A percentile compares a stretch with the other conserved stretches of the same genome.
Evolutionary conservation across 345 rosid species (phyloP).

Genomic region (Acer saccharum): DNA sequence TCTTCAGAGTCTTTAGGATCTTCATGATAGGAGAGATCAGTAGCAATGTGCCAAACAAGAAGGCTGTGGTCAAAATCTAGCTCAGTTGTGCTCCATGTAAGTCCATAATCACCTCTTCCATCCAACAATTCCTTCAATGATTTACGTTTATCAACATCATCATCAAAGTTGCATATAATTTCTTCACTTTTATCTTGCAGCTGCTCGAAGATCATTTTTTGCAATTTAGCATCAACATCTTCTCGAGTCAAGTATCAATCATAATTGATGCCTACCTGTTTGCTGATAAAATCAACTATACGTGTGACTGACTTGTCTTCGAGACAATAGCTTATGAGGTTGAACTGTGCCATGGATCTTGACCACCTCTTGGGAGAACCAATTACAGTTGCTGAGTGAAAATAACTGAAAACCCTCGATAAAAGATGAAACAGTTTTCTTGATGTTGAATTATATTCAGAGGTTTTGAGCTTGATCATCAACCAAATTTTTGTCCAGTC

Average conservation of each 20-base stretch:
- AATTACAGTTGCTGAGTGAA: no score
- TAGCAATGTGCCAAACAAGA: constrained; percentile 38
- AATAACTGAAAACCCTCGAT: no score
- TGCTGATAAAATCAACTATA: not conserved
- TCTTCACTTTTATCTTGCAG: not conserved
- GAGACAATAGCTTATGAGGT: constrained; percentile 18
- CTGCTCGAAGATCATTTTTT: not conserved
- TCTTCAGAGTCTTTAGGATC: no score
- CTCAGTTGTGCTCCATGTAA: not conserved
- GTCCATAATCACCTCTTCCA: not conserved
- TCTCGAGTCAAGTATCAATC: not conserved
- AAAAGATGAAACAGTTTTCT: no score
- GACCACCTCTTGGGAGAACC: not conserved
- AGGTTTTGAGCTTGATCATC: not conserved
- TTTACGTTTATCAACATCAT: no score
- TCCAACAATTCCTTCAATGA: not conserved
- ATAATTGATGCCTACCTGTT: constrained; percentile 1
- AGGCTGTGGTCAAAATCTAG: constrained; percentile 20
- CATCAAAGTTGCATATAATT: not conserved
- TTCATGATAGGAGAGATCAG: no score
- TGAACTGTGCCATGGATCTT: constrained; percentile 22
- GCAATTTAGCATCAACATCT: not conserved
- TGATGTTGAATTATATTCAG: no score
- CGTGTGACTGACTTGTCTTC: not conserved
- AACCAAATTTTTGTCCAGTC: constrained; percentile 17